A percentile compares a stretch with the other conserved stretches of the same genome.
phyloP scores from a whole-genome alignment of 495 filamentous ascomycete genomes.

The Penicillium taxi region DNA sequence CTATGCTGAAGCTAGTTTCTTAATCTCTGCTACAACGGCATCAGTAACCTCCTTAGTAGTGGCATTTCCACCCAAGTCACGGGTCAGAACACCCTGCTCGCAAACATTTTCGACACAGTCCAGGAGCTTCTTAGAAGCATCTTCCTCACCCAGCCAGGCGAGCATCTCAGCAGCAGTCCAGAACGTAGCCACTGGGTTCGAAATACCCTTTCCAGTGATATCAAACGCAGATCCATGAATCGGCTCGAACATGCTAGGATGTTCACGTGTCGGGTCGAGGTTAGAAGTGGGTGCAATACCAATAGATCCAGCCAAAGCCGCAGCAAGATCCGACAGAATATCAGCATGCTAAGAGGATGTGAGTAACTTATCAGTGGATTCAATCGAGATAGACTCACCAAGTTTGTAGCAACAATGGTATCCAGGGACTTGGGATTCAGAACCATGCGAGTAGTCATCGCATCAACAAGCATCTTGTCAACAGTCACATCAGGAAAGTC shows the following conservation, averaged over 20 bases:
- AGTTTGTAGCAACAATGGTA: conserved; percentile 50
- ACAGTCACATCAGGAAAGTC: conserved; percentile 47
- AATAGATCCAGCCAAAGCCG: conserved; percentile 47
- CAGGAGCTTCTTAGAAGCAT: conserved; percentile 49
- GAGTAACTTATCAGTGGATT: not conserved
- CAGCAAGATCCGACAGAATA: conserved; percentile 52
- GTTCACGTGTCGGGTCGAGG: conserved; percentile 52
- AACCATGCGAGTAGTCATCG: conserved; percentile 52
- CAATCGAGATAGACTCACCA: conserved; percentile 22
- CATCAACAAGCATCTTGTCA: conserved; percentile 54
- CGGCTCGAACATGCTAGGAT: conserved; percentile 60
- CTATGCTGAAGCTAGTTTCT: conserved; percentile 21
- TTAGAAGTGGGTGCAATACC: conserved; percentile 56
- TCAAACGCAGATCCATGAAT: conserved; percentile 64
- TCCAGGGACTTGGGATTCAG: conserved; percentile 46
- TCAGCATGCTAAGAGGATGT: conserved; percentile 38
- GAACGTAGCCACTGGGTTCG: conserved; percentile 64
- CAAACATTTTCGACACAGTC: conserved; percentile 53
- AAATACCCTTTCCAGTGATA: conserved; percentile 63
- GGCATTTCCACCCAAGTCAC: conserved; percentile 49
- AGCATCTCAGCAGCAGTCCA: conserved; percentile 66
- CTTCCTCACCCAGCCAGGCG: conserved; percentile 52
- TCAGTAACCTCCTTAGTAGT: conserved; percentile 53
- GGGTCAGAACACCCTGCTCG: conserved; percentile 50
- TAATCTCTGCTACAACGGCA: conserved; percentile 53